A percentile compares a stretch with the other conserved stretches of the same genome.
These are phyloP conservation scores for Tylopilus intermedius DNA, from an alignment of 768 basidiomycete species.

Conservation along the genomic window DNA sequence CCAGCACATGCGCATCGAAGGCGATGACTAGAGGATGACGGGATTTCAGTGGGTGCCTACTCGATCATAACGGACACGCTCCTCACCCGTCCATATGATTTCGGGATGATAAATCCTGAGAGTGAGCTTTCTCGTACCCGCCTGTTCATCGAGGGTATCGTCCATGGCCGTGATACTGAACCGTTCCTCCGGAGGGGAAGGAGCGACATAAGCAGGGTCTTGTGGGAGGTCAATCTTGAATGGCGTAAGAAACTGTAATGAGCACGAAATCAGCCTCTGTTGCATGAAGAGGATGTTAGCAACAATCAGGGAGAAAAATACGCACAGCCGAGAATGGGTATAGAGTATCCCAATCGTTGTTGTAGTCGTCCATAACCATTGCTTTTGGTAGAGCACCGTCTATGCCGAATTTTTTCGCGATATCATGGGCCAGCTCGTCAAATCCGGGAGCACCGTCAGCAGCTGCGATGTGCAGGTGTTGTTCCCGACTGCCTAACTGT, in stretches of 20 bases:
- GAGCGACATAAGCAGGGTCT: slow-evolving; percentile 45
- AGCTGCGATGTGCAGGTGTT: slow-evolving; percentile 73
- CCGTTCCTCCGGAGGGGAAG: slow-evolving; percentile 36
- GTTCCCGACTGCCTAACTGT: slow-evolving; percentile 67
- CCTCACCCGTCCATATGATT: slow-evolving; percentile 79
- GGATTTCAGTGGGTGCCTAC: background rate
- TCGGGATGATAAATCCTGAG: slow-evolving; percentile 72
- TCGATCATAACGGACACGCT: background rate
- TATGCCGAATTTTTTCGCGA: slow-evolving; percentile 58
- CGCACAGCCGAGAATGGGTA: slow-evolving; percentile 73
- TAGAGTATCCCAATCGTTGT: slow-evolving; percentile 83
- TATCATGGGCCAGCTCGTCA: slow-evolving; percentile 50
- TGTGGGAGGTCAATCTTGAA: slow-evolving; percentile 70
- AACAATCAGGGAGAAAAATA: background rate
- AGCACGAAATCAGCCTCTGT: background rate
- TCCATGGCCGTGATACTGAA: slow-evolving; percentile 59
- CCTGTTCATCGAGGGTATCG: slow-evolving; percentile 46
- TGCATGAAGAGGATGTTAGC: background rate
- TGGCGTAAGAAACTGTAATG: slow-evolving; percentile 68
- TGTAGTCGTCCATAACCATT: slow-evolving; percentile 68
- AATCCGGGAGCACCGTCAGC: slow-evolving; percentile 83
- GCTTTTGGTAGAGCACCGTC: slow-evolving; percentile 36
- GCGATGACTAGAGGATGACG: slow-evolving; percentile 55
- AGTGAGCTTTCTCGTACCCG: slow-evolving; percentile 66
- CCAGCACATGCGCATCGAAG: slow-evolving; percentile 84